Evolutionary conservation across 805 yeast genomes (phyloP).

Genomic region (Metschnikowia proteae): DNA sequence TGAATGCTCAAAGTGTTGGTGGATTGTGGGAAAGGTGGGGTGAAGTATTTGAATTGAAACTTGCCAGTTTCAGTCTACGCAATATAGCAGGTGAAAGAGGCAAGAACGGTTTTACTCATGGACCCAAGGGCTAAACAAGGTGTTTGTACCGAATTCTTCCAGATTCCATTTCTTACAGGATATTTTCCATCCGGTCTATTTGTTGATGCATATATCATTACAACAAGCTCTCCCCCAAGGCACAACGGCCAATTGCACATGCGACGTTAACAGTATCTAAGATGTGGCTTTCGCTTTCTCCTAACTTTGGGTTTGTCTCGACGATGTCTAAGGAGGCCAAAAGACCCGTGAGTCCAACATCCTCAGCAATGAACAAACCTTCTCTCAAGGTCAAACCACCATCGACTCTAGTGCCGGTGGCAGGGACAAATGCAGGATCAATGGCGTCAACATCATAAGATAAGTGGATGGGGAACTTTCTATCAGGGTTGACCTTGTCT

Average conservation of each 20-base stretch:
- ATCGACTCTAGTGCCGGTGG: constrained; percentile 96
- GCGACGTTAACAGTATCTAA: constrained; percentile 87
- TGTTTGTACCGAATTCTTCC: no score
- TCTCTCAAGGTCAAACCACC: constrained; percentile 95
- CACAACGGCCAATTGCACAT: constrained; percentile 87
- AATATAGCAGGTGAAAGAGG: no score
- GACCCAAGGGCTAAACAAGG: no score
- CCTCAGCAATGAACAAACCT: constrained; percentile 89
- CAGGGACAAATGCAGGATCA: constrained; percentile 91
- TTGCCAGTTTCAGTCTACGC: no score
- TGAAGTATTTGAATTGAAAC: no score
- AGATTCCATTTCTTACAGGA: no score
- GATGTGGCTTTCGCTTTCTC: constrained; percentile 68
- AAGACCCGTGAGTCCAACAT: constrained; percentile 85
- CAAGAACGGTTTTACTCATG: no score
- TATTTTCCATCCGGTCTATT: no score
- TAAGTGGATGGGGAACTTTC: constrained; percentile 71
- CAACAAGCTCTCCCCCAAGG: constrained; percentile 84
- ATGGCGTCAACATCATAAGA: constrained; percentile 96
- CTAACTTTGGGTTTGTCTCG: constrained; percentile 89
- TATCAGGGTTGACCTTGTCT: constrained; percentile 67
- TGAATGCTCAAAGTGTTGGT: no score
- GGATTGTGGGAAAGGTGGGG: no score
- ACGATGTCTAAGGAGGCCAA: constrained; percentile 87
- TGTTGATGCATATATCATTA: constrained; percentile 17